phyloP scores from a whole-genome alignment of 2,329 filamentous ascomycete species.

The Tolypocladium ophioglossoides region DNA sequence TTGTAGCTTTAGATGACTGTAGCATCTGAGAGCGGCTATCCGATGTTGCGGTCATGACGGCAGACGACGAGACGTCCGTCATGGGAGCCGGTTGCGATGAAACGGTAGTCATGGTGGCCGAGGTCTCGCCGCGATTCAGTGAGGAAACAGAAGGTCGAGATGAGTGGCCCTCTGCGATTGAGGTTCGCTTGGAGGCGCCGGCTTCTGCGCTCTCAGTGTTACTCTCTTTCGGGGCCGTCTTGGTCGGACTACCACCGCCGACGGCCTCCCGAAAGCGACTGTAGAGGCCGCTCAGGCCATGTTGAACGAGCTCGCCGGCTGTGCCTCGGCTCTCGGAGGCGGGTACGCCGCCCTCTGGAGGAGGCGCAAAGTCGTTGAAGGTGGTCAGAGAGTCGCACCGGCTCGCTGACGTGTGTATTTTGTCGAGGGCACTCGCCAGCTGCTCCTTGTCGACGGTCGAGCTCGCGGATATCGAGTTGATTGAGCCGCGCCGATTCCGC shows the following conservation, averaged over 20 bases:
- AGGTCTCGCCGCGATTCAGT: constrained; percentile 30
- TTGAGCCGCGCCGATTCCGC: constrained; percentile 26
- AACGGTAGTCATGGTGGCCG: constrained; percentile 16
- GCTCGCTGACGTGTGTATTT: constrained; percentile 83
- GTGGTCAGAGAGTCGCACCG: constrained; percentile 77
- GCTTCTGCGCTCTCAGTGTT: constrained; percentile 24
- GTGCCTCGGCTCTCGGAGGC: constrained; percentile 58
- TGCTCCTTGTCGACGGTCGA: constrained; percentile 55
- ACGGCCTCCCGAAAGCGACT: constrained; percentile 75
- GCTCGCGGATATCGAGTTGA: constrained; percentile 29
- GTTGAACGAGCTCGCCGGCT: constrained; percentile 65
- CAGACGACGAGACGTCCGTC: constrained; percentile 27
- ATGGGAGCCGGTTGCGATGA: constrained; percentile 19
- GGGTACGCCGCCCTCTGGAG: constrained; percentile 43
- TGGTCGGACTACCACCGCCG: constrained; percentile 47
- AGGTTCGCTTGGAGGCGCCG: constrained; percentile 32
- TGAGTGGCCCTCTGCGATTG: constrained; percentile 26
- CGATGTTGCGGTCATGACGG: constrained; percentile 16
- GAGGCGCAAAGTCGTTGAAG: constrained; percentile 83
- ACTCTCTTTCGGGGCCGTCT: constrained; percentile 21
- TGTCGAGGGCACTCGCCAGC: constrained; percentile 67
- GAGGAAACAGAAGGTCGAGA: constrained; percentile 31
- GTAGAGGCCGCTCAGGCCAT: constrained; percentile 82
- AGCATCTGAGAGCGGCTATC: constrained; percentile 31
- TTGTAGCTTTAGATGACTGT: constrained; percentile 36